These are phyloP conservation scores for Suhomyces sp. DNA, from an alignment of 805 yeast genomes.

Conservation along the genomic window DNA sequence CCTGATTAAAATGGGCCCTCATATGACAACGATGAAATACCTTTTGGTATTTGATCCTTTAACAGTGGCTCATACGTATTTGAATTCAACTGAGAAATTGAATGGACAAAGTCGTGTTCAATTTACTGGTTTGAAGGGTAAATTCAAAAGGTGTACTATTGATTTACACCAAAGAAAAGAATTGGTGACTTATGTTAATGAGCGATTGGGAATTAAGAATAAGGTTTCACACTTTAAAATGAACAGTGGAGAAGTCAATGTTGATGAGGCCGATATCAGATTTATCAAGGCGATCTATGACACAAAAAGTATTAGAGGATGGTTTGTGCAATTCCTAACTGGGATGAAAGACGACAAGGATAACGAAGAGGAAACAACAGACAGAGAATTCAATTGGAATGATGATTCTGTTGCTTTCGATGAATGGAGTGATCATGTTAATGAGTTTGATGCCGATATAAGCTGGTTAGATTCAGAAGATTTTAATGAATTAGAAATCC, in stretches of 20 bases:
- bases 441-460: slow-evolving; percentile 28
- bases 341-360: background rate
- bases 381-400: background rate
- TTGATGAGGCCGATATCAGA: slow-evolving; percentile 66
- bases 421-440: slow-evolving; percentile 24
- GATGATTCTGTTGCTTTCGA: background rate
- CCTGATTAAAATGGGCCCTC: slow-evolving; percentile 38
- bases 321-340: slow-evolving; percentile 9
- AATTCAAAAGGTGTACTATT: slow-evolving; percentile 31
- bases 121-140: slow-evolving; percentile 41
- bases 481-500: slow-evolving; percentile 64
- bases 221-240: slow-evolving; percentile 53
- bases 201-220: slow-evolving; percentile 35
- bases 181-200: slow-evolving; percentile 36
- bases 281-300: slow-evolving; percentile 63
- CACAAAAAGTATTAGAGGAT: slow-evolving; percentile 45
- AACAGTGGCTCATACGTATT: slow-evolving; percentile 35
- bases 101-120: slow-evolving; percentile 25
- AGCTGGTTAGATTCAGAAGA: slow-evolving; percentile 79
- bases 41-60: slow-evolving; percentile 41
- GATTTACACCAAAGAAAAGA: slow-evolving; percentile 43
- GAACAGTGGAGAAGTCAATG: slow-evolving; percentile 68
- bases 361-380: background rate
- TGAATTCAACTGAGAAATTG: slow-evolving; percentile 27
- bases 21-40: slow-evolving; percentile 42